These are phyloP conservation scores for Leonotis leonurus DNA, from an alignment of 257 asterid species.

Conservation along the genomic window DNA sequence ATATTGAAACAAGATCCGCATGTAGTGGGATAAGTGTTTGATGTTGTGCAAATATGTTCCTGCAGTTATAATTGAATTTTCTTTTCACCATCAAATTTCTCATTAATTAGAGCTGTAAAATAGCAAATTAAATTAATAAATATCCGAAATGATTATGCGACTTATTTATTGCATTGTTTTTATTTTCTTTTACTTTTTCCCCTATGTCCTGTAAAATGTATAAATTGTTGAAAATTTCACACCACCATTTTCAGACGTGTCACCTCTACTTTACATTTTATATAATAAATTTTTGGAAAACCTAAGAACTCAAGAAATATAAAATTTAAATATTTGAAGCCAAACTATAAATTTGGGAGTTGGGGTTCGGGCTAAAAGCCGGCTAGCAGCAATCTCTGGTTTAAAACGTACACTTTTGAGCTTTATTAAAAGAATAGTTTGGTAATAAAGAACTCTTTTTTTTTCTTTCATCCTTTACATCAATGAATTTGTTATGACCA, in stretches of 20 bases:
- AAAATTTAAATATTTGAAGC: not conserved
- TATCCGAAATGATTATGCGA: too few relatives aligned
- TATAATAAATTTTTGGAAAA: not conserved
- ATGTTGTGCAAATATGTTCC: slow-evolving; percentile 5
- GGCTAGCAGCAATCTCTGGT: too few relatives aligned
- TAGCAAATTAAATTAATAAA: too few relatives aligned
- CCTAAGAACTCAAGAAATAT: not conserved
- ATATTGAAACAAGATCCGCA: not conserved
- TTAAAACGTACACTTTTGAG: not conserved
- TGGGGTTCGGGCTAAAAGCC: not conserved
- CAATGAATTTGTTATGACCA: too few relatives aligned
- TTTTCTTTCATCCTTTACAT: too few relatives aligned
- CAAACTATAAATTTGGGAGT: not conserved
- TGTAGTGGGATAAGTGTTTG: not conserved
- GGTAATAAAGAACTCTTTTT: not conserved
- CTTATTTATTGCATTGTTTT: not conserved
- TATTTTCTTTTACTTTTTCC: too few relatives aligned
- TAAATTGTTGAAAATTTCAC: not conserved
- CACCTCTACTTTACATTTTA: too few relatives aligned
- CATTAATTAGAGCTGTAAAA: not conserved
- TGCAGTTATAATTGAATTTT: not conserved
- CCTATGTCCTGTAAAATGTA: too few relatives aligned
- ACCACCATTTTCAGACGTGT: not conserved
- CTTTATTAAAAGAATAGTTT: not conserved
- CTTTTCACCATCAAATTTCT: not conserved